Evolutionary conservation across 192 early-diverging fungal species (phyloP), one percentile per base, ranked within the genome.

Genomic region (Chytriomyces confervae): DNA sequence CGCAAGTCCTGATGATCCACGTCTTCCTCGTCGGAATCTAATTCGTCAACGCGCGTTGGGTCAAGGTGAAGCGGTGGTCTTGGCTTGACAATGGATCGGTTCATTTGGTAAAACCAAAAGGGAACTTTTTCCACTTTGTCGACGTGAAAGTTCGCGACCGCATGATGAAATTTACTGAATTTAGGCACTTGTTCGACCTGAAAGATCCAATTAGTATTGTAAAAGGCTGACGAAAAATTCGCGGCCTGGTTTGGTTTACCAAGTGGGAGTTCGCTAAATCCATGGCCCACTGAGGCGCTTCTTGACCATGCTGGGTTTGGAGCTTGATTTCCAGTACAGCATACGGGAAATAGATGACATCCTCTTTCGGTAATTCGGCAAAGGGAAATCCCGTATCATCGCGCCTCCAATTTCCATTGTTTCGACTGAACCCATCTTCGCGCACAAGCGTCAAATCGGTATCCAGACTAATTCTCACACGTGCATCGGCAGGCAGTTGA

Each of bases 111-210:
- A 70, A 95, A 89, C 95, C 95, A 97, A 84, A 95, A 95, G 11
- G 95, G 95, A 57, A 95, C 89, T 61, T 94, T 86, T 43, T 89
- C 85, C 43, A 95, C 92, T 29, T 90, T 88, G 72, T 92, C 81
- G 64, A 50, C 8, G 66, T 72, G 74, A 62, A 98, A 85, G 18
- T 94, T 95, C 11, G 96, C 91, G 24, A 92, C 89, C 66, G 94
- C 96, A 78, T 98, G 96, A 74, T 94, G 93, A 81, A 96, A 98
- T 83, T 98, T 98, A 69, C 94, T 95, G 85, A 98, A 98, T 78
- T 98, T 98, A 50, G 95, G 96, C 60, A 95, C 95, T 46, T 90
- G 91, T 78, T 97, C 95, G 66, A 97, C 80, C 77, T 81, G 45
- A 18, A 0, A 57, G 43, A 57, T 72, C 16, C 23, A 24, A 36